These are phyloP conservation scores for Telopea speciosissima DNA, from an alignment of 177 flowering plant species.

Conservation along the genomic window DNA sequence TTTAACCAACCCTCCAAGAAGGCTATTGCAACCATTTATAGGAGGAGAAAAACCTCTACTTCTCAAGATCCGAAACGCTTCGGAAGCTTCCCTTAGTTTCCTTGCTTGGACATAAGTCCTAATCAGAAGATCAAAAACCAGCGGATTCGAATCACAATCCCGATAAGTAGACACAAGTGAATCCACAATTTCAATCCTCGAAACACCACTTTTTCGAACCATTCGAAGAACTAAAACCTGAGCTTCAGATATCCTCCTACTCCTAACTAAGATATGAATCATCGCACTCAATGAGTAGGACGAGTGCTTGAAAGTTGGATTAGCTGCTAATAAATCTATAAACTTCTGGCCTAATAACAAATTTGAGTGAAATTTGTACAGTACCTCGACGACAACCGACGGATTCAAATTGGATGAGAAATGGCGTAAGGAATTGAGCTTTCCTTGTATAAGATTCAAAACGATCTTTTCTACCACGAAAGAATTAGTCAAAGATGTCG, in stretches of 20 bases:
- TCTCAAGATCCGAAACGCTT: slow-evolving; percentile 50
- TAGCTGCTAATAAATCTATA: slow-evolving; percentile 29
- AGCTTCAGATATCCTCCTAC: slow-evolving; percentile 60
- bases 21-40: slow-evolving; percentile 76
- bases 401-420: slow-evolving; percentile 30
- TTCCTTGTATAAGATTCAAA: slow-evolving; percentile 34
- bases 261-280: slow-evolving; percentile 53
- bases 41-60: slow-evolving; percentile 46
- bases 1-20: slow-evolving; percentile 79
- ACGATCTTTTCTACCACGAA: slow-evolving; percentile 44
- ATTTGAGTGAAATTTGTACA: slow-evolving; percentile 43
- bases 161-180: slow-evolving; percentile 35
- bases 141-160: slow-evolving; percentile 34
- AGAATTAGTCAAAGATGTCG: slow-evolving; percentile 29
- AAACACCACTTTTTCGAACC: slow-evolving; percentile 71
- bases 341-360: slow-evolving; percentile 45
- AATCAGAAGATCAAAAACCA: slow-evolving; percentile 69
- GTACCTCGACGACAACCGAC: slow-evolving; percentile 35
- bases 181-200: slow-evolving; percentile 57
- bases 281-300: slow-evolving; percentile 45
- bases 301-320: slow-evolving; percentile 43
- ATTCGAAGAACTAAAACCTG: slow-evolving; percentile 72
- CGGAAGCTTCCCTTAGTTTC: slow-evolving; percentile 36
- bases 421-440: slow-evolving; percentile 17
- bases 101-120: slow-evolving; percentile 71